Conservation (phyloP, 169 alveolate genomes). For the Amoebophrya sp. region DNA sequence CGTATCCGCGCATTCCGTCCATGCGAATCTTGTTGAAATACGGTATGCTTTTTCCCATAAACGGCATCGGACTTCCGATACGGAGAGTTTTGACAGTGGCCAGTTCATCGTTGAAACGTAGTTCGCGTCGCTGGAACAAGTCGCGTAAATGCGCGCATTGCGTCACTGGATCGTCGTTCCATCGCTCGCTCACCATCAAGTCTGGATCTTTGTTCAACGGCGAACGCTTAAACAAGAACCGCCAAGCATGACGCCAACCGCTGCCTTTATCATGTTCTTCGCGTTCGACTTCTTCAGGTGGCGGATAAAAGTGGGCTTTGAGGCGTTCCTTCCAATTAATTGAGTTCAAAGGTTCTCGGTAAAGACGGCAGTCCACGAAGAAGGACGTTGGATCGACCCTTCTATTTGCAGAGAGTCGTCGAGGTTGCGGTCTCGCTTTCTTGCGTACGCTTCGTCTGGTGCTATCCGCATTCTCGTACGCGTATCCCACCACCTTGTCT, state of each 20-base stretch:
- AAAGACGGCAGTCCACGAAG: conserved; percentile 6
- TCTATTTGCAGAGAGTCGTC: too few relatives aligned
- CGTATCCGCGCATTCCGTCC: conserved; percentile 7
- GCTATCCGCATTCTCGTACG: too few relatives aligned
- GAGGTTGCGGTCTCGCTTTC: too few relatives aligned
- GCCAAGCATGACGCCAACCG: not conserved
- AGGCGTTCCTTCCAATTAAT: conserved; percentile 15
- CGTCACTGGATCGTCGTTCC: not conserved
- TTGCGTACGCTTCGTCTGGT: too few relatives aligned
- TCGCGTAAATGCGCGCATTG: conserved; percentile 15
- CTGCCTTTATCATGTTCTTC: not conserved
- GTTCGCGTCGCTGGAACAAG: not conserved
- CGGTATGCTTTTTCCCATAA: not conserved
- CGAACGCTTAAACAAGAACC: not conserved
- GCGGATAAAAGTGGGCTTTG: not conserved
- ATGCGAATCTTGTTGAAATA: not conserved
- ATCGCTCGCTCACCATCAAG: not conserved
- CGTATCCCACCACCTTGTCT: too few relatives aligned
- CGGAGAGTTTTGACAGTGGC: too few relatives aligned
- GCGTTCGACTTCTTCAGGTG: not conserved
- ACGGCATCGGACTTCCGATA: not conserved
- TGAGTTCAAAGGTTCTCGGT: not conserved
- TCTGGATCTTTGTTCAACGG: not conserved
- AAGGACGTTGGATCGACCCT: not conserved
- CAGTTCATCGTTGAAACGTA: not conserved